A percentile compares a stretch with the other conserved stretches of the same genome.
These are phyloP conservation scores for Phytophthora vignae DNA, from an alignment of 352 stramenopile species.

Conservation along the genomic window DNA sequence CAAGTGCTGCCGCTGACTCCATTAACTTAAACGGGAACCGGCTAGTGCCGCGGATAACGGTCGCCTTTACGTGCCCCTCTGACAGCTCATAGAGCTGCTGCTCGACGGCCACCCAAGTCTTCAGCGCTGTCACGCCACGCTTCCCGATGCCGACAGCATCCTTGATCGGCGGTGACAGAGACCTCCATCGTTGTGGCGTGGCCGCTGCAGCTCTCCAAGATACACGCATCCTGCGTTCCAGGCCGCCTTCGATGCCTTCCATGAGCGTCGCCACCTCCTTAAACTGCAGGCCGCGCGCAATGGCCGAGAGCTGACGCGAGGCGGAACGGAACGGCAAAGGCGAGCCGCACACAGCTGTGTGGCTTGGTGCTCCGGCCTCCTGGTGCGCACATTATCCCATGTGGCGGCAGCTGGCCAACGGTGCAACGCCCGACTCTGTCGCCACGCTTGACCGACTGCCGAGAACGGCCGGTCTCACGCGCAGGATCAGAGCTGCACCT, in stretches of 20 bases:
- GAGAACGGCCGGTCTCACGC: conserved; percentile 34
- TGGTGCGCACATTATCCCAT: conserved; percentile 23
- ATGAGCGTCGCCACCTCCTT: neutral
- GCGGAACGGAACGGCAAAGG: conserved; percentile 32
- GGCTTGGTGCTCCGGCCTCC: neutral
- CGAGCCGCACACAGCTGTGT: conserved; percentile 28
- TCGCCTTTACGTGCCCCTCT: neutral
- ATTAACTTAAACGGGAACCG: neutral
- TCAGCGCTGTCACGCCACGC: conserved; percentile 8
- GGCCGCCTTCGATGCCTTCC: neutral
- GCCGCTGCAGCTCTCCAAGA: neutral
- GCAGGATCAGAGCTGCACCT: conserved; percentile 15
- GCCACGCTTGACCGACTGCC: conserved; percentile 20
- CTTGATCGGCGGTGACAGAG: neutral
- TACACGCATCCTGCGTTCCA: neutral
- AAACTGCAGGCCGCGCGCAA: neutral
- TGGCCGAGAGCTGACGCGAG: conserved; percentile 1
- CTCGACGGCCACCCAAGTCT: conserved; percentile 3
- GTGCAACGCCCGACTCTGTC: conserved; percentile 10
- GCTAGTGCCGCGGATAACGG: neutral
- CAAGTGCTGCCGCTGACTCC: neutral
- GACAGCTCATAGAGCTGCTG: neutral
- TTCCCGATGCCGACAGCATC: conserved; percentile 29
- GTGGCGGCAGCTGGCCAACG: conserved; percentile 28
- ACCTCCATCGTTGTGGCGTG: neutral